phyloP scores from a whole-genome alignment of 2,329 filamentous ascomycete species.

The Aciculosporium take region DNA sequence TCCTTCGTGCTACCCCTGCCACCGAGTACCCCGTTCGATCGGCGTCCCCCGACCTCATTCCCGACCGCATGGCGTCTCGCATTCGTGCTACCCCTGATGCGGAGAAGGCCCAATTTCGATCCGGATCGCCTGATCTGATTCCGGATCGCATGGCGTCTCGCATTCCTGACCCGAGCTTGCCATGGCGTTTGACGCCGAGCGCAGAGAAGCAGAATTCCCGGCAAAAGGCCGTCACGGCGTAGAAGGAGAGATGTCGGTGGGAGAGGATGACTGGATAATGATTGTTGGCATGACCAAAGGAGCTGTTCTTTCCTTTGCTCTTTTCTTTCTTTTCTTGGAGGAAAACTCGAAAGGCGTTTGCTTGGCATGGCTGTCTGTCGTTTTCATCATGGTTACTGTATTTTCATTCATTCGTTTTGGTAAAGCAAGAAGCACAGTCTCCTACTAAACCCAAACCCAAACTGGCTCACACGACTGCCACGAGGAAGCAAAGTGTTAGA shows the following conservation, averaged over 20 bases:
- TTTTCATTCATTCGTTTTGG: not conserved
- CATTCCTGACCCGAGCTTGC: constrained; percentile 33
- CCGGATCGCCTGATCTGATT: too few species aligned
- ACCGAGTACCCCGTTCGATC: constrained; percentile 41
- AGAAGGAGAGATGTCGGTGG: not conserved
- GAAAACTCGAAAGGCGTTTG: not conserved
- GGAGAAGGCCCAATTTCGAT: constrained; percentile 39
- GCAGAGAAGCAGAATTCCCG: constrained; percentile 27
- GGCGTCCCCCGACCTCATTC: constrained; percentile 44
- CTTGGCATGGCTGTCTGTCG: not conserved
- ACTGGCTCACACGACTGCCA: not conserved
- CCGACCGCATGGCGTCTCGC: constrained; percentile 46
- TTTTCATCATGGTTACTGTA: not conserved
- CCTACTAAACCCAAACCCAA: not conserved
- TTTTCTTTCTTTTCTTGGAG: not conserved
- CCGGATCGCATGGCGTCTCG: constrained; percentile 48
- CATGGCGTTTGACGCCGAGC: constrained; percentile 31
- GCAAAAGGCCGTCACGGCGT: constrained; percentile 10
- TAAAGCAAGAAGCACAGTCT: not conserved
- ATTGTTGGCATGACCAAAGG: not conserved
- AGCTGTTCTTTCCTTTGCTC: not conserved
- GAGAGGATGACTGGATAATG: not conserved
- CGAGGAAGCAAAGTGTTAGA: constrained; percentile 1
- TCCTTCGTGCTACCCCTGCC: constrained; percentile 39
- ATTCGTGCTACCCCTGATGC: constrained; percentile 39